Evolutionary conservation across 1,284 basidiomycete genomes (phyloP), one percentile per base, ranked within the genome.

Genomic region (Pseudozyma tsukubaensis): DNA sequence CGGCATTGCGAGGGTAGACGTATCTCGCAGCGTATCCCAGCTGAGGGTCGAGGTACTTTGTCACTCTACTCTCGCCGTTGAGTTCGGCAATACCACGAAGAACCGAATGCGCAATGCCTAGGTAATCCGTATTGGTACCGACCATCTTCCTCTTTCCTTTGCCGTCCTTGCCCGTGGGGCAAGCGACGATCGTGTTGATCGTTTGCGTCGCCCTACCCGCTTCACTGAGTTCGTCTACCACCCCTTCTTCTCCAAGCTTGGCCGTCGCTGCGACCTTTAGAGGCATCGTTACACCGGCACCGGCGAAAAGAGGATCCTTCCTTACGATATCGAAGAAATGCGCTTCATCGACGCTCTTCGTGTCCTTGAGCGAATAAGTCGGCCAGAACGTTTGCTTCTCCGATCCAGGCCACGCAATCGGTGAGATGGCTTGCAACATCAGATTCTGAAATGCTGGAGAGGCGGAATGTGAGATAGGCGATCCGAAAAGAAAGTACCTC

Each of bases 71-170:
- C 24, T 71, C 61, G 13, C 24, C 37, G 36, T 76, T 72, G 47
- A 54, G 59, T 14, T 50, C 44, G 0, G 76, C 76, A 37, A 69
- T 50, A n/a, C 35, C 61, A 5, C 76, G 61, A 18, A 78, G 63
- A 16, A 77, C 29, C 7, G 76, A 70, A 34, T 77, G 75, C 1
- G 66, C 44, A 37, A 78, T 73, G 14, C 76, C 76, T 12, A 78
- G 55, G 59, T 70, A 76, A 39, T 78, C 76, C 4, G 76, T 78
- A 52, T 78, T 78, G 51, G 76, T 78, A 8, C 76, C 76, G 35
- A 78, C 49, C 73, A 78, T 76, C 32, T 54, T 68, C 1, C 73
- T 35, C 36, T 55, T 51, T 6, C 56, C 53, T 14, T 57, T 18
- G 18, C 14, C 18, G 8, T 37, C 9, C 9, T 9, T 50, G 50